Conservation (phyloP, 2,329 filamentous ascomycete genomes). For the Colletotrichum higginsianum region DNA sequence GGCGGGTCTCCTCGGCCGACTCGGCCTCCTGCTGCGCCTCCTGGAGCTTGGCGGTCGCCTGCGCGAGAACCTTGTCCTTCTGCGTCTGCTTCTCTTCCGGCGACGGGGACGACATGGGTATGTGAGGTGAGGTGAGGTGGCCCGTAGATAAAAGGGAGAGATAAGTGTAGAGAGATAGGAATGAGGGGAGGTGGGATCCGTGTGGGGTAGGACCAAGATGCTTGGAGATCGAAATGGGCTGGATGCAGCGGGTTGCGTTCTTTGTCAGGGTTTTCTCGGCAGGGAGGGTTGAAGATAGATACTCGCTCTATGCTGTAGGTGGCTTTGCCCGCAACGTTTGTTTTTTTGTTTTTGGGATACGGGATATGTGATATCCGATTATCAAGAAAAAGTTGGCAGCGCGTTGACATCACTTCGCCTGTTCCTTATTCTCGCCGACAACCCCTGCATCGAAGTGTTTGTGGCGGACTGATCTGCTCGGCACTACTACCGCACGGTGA, state of each 20-base stretch:
- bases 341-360: background rate
- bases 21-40: constrained; percentile 31
- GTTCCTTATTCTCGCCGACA: background rate
- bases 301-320: background rate
- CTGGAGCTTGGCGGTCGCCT: constrained; percentile 35
- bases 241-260: background rate
- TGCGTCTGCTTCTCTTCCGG: constrained; percentile 30
- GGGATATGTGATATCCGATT: background rate
- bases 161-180: background rate
- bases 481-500: constrained; percentile 2
- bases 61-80: constrained; percentile 32
- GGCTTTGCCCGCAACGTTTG: too few relatives aligned
- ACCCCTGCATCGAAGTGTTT: constrained; percentile 3
- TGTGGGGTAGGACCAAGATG: background rate
- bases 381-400: constrained; percentile 7
- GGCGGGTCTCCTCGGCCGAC: constrained; percentile 14
- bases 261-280: background rate
- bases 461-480: constrained; percentile 23
- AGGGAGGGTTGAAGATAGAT: background rate
- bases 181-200: background rate
- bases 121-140: background rate
- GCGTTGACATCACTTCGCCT: constrained; percentile 34
- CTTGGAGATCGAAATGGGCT: background rate
- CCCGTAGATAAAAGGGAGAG: background rate
- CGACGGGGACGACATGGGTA: constrained; percentile 24